A percentile compares a stretch with the other conserved stretches of the same genome.
Evolutionary conservation across 1,139 yeast genomes (phyloP).

Genomic region (Suhomyces maxii): DNA sequence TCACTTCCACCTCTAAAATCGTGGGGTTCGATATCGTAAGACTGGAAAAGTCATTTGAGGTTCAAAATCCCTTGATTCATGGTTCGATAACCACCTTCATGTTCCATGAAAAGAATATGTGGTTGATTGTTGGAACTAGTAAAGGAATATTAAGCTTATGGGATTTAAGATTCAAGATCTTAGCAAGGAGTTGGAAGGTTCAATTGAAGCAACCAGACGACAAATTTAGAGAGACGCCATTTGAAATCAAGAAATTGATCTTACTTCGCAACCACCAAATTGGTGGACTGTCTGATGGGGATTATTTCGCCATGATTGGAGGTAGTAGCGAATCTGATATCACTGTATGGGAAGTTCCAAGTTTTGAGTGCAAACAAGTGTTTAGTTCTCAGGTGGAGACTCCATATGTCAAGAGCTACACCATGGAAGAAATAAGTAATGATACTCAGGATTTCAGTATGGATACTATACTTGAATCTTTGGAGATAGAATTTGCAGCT

Average conservation of each 20-base stretch:
- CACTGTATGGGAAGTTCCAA: conserved; percentile 76
- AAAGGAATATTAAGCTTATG: conserved; percentile 74
- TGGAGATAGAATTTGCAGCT: conserved; percentile 12
- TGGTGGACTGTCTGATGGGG: conserved; percentile 1
- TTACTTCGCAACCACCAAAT: conserved; percentile 28
- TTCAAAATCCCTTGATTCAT: conserved; percentile 60
- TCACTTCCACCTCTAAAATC: conserved; percentile 57
- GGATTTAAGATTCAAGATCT: conserved; percentile 72
- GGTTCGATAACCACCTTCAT: conserved; percentile 67
- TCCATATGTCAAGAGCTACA: conserved; percentile 36
- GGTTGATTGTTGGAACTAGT: conserved; percentile 76
- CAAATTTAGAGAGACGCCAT: conserved; percentile 12
- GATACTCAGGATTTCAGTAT: conserved; percentile 25
- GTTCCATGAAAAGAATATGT: conserved; percentile 50
- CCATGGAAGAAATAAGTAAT: conserved; percentile 26
- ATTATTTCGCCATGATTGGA: conserved; percentile 56
- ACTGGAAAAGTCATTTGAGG: conserved; percentile 44
- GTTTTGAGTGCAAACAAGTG: conserved; percentile 61
- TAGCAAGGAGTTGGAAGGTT: conserved; percentile 60
- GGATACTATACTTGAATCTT: conserved; percentile 14
- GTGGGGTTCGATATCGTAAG: conserved; percentile 59
- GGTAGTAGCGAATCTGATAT: conserved; percentile 64
- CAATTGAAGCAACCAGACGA: conserved; percentile 25
- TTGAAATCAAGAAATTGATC: conserved; percentile 48
- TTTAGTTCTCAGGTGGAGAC: conserved; percentile 35